Percentiles rank a stretch among this genome's conserved stretches.
Evolutionary conservation across 768 basidiomycete genomes (phyloP).

Genomic region (Calocybe cyanea): DNA sequence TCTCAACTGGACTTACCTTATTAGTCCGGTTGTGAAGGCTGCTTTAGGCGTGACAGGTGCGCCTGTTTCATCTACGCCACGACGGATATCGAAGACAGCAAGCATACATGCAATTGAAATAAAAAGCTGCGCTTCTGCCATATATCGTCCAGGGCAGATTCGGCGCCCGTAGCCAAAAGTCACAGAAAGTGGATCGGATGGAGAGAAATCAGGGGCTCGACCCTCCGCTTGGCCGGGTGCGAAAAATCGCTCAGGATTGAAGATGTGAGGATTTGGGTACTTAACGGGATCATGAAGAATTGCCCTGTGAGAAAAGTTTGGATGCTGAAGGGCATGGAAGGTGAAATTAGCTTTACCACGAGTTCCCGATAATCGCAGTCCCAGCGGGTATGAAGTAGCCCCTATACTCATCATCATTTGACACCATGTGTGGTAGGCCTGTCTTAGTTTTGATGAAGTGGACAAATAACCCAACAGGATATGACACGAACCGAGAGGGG

Average conservation of each 20-base stretch:
- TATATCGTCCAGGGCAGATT: conserved; percentile 45
- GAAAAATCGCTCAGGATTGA: conserved; percentile 49
- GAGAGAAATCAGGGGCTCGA: conserved; percentile 25
- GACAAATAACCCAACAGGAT: not conserved
- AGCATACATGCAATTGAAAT: conserved; percentile 42
- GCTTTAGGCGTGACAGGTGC: conserved; percentile 25
- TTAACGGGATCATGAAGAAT: conserved; percentile 45
- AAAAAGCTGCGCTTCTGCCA: conserved; percentile 43
- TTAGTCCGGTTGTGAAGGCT: conserved; percentile 39
- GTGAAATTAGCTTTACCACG: conserved; percentile 26
- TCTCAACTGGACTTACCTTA: conserved; percentile 42
- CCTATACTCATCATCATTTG: conserved; percentile 38
- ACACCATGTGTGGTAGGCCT: conserved; percentile 36
- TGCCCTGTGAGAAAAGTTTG: conserved; percentile 30
- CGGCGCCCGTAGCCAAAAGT: conserved; percentile 43
- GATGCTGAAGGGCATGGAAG: not conserved
- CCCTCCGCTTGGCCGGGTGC: conserved; percentile 14
- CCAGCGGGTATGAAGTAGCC: conserved; percentile 44
- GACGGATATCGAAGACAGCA: conserved; percentile 35
- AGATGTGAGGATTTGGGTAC: conserved; percentile 43
- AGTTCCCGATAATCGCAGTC: conserved; percentile 38
- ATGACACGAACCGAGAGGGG: conserved; percentile 22
- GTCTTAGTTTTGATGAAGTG: not conserved
- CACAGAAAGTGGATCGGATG: conserved; percentile 29
- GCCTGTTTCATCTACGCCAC: conserved; percentile 33